Evolutionary conservation across 768 basidiomycete genomes (phyloP), one percentile per base, ranked within the genome.

Genomic region (Leccinum aurantiacum): DNA sequence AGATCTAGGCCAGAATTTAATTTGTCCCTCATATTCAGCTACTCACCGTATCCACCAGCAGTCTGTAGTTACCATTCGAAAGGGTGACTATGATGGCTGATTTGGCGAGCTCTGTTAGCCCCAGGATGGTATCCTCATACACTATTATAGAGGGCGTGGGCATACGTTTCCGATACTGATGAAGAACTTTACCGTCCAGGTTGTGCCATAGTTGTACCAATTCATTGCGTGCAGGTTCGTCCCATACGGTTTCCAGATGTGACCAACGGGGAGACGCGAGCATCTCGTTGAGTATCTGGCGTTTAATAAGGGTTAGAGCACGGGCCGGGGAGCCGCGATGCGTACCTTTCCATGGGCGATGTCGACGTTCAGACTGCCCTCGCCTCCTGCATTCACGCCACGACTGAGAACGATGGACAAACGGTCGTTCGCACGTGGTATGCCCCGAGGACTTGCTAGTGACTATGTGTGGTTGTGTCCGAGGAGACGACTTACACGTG

Each of bases 21-120:
- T 25, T 8, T 14, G 2, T 49, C 24, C 24, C 48, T 25, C 22
- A 7, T 15, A 49, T 3, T 54, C 24, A 25, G 4, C 2, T 25
- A 29, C 65, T 62, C 24, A 84, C 87, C 84, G 88, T 80, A 65
- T 89, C 85, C 0, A 85, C 71, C 3, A 89, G 76, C 6, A 88
- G 73, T 17, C 82, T 75, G 44, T 87, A 76, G 64, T 84, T 89
- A 9, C 86, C 88, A 60, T 89, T 89, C 0, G 87, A 88, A 0
- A 89, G 72, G 3, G 82, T 77, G 2, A 77, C 77, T 11, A 88
- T 79, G 53, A 86, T 77, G 0, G 69, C 68, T 6, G 80, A 67
- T 52, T 83, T 78, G 75, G 84, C 85, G 53, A 89, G 69, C 4
- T 74, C 75, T 48, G 77, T 64, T 14, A 89, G 73, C 0, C 84